A percentile compares a stretch with the other conserved stretches of the same genome.
These are phyloP conservation scores for Incumbomyces lentus DNA, from an alignment of 2,329 filamentous ascomycete species.

Conservation along the genomic window DNA sequence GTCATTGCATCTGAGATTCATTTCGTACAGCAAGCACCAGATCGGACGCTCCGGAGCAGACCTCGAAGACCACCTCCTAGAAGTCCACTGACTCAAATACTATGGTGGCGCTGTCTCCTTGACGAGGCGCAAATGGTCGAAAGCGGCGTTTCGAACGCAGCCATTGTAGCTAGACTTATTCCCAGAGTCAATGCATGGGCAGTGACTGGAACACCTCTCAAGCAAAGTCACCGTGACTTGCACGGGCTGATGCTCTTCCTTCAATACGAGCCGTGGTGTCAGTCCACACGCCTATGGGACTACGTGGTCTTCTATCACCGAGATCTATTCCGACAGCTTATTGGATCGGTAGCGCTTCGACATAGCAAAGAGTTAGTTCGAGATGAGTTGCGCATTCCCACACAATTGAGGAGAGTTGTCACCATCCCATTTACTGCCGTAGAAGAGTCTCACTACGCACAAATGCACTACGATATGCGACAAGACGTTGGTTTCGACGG, in stretches of 20 bases:
- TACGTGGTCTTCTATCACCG: conserved; percentile 53
- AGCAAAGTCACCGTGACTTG: conserved; percentile 67
- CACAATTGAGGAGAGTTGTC: conserved; percentile 76
- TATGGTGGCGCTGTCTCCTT: conserved; percentile 74
- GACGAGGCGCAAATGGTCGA: conserved; percentile 82
- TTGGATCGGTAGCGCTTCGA: conserved; percentile 62
- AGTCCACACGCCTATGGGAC: conserved; percentile 55
- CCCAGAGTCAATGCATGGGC: conserved; percentile 84
- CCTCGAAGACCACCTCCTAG: conserved; percentile 56
- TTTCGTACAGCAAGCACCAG: conserved; percentile 59
- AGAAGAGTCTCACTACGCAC: conserved; percentile 79
- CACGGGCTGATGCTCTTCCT: conserved; percentile 75
- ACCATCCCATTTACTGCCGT: conserved; percentile 82
- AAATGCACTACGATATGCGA: conserved; percentile 66
- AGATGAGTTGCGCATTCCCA: conserved; percentile 66
- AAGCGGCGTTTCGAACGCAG: conserved; percentile 73
- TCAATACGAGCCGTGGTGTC: conserved; percentile 64
- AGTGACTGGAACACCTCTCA: conserved; percentile 80
- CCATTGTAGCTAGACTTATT: conserved; percentile 66
- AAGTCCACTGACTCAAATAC: conserved; percentile 69
- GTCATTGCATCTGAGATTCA: conserved; percentile 73
- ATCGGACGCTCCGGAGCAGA: conserved; percentile 55
- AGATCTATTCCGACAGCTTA: conserved; percentile 56
- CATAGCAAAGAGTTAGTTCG: conserved; percentile 78
- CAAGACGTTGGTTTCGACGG: conserved; percentile 55